Evolutionary conservation across 2,329 filamentous ascomycete species (phyloP), one percentile per base, ranked within the genome.

Genomic region (Aspergillus pseudotamarii): DNA sequence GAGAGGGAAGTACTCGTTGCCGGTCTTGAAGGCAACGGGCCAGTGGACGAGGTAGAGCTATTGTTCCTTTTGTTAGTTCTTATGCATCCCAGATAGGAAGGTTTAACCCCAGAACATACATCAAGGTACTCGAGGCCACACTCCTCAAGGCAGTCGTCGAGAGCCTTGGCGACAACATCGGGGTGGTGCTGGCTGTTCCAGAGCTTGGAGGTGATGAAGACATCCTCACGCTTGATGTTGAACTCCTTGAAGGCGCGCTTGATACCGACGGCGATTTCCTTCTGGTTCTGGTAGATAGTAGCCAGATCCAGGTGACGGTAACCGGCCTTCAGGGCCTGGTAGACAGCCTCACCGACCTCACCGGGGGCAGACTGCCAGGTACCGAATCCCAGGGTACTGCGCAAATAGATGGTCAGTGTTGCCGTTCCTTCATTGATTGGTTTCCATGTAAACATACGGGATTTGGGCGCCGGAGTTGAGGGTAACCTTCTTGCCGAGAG

Each of bases 191-290:
- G 75, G 69, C 69, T 75, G 76, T 87, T 87, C 86, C 85, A 89
- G 14, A 88, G 78, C 78, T 89, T 89, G 66, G 82, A 83, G n/a
- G 86, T 88, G 63, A 79, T 78, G 69, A 79, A 79, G 50, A 79
- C 61, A 61, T 79, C 77, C 69, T 78, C 76, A 61, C 77, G 75
- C 71, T 78, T 79, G 65, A 79, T 72, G 55, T 76, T 76, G 9
- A 79, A 61, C 43, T 79, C 76, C 65, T 73, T 59, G 69, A 72
- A 77, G 60, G 75, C 76, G 54, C 69, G 68, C 69, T 76, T 74
- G 59, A 78, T 72, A 56, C 76, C 76, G 21, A 67, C 68, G 19
- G 71, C 76, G 14, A 78, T 74, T 59, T 78, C 76, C 26, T 69
- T 69, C 71, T 79, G 77, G 68, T 79, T 79, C 68, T 78, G 68